phyloP scores from a whole-genome alignment of 1,284 basidiomycete species.

The Moesziomyces antarcticus region DNA sequence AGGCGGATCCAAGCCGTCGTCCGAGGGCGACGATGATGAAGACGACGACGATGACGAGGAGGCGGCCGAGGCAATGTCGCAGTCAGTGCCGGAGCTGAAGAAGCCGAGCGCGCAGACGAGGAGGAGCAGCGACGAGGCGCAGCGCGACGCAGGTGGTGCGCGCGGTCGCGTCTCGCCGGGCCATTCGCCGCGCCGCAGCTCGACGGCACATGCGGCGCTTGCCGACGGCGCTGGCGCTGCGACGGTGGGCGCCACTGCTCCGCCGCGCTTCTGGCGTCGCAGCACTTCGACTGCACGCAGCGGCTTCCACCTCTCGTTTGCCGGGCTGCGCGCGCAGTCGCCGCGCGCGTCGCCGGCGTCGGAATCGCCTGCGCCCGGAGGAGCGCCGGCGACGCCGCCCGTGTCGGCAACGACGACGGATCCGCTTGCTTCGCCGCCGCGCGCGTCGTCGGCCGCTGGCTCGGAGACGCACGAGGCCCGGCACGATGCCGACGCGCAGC shows the following conservation, averaged over 20 bases:
- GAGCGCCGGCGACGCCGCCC: conserved; percentile 6
- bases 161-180: conserved; percentile 20
- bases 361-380: not conserved
- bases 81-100: conserved; percentile 57
- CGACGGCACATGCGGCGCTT: conserved; percentile 26
- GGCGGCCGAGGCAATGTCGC: conserved; percentile 50
- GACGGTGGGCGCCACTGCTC: not conserved
- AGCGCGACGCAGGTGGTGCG: not conserved
- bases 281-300: conserved; percentile 31
- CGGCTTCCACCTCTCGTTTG: conserved; percentile 47
- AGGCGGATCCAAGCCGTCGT: conserved; percentile 26
- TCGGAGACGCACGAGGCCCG: not conserved
- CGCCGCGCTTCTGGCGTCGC: conserved; percentile 42
- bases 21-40: conserved; percentile 25
- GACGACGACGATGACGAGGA: conserved; percentile 19
- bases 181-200: conserved; percentile 30
- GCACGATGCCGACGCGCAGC: conserved; percentile 4
- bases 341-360: conserved; percentile 8
- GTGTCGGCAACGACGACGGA: conserved; percentile 3
- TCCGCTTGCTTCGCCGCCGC: not conserved
- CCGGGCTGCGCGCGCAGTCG: conserved; percentile 30
- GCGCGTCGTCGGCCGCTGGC: not conserved
- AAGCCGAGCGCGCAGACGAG: conserved; percentile 13
- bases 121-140: conserved; percentile 7
- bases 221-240: conserved; percentile 14